Percentiles rank a stretch among this genome's conserved stretches.
Conservation (phyloP, 768 basidiomycete genomes). For the Mycena filopes region DNA sequence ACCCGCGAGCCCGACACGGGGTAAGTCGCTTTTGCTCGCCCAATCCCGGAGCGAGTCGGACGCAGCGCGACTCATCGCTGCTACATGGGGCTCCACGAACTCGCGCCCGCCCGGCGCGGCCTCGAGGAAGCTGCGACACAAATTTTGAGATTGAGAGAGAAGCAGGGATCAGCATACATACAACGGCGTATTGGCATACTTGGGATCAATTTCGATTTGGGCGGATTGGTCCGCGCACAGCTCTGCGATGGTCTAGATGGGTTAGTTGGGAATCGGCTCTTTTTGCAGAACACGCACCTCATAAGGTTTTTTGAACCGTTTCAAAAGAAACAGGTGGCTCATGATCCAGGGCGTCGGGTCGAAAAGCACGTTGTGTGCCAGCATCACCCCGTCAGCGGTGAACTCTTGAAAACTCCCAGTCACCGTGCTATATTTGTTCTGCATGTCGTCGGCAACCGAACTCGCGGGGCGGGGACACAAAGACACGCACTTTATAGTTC, state of each 20-base stretch:
- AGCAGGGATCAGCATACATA: background rate
- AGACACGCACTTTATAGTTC: background rate
- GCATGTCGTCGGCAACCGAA: background rate
- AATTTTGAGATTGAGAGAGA: background rate
- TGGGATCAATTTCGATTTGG: background rate
- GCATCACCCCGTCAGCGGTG: background rate
- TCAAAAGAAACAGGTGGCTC: background rate
- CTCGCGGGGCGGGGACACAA: too few relatives aligned
- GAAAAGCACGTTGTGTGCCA: slow-evolving; percentile 1
- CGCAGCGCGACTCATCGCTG: background rate
- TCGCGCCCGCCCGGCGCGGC: background rate
- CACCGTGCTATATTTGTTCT: background rate
- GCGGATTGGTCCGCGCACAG: background rate
- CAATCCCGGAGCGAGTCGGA: background rate
- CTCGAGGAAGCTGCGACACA: background rate
- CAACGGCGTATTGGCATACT: background rate
- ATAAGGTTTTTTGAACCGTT: background rate
- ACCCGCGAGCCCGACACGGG: background rate
- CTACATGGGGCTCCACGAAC: background rate
- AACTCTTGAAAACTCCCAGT: background rate
- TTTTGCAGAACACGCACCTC: background rate
- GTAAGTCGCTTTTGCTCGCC: background rate
- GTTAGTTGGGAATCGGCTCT: too few relatives aligned
- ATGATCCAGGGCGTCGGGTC: background rate
- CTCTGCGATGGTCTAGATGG: background rate